Evolutionary conservation across 495 filamentous ascomycete genomes (phyloP), one percentile per base, ranked within the genome.

Genomic region (Neurospora sp.): DNA sequence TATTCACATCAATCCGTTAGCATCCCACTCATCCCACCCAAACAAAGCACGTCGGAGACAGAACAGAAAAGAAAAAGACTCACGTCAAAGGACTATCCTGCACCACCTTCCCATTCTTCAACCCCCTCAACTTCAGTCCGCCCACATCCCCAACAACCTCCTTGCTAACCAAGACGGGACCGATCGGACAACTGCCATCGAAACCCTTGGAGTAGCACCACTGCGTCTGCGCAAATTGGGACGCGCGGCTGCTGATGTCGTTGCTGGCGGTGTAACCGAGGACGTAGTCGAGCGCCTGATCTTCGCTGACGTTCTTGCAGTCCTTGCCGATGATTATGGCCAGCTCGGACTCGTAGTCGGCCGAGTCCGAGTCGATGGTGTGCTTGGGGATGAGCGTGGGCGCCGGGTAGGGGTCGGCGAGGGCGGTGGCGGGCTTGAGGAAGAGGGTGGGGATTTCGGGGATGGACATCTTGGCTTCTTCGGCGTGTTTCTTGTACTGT

Each of bases 81-180:
- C 79, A 87, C 83, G 85, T 85, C 72, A 86, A 73, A 37, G 80
- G 79, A 72, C 85, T 87, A 38, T 86, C 78, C 75, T 87, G 85
- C 76, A 85, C 71, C 20, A 83, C 81, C 74, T 81, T 81, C 4
- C 85, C 84, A 75, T 87, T 85, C 78, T 85, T 82, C 61, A 84
- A 65, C 8, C 84, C 83, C 71, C 81, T 76, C 73, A 86, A 59
- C 31, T 76, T 70, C 27, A 86, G 73, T 70, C 72, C 75, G 18
- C 77, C 75, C 8, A 81, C 80, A 68, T 86, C 82, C 22, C 53
- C 27, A 47, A 90, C 75, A 16, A 84, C 76, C n/a, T 82, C 79
- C 41, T 84, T 83, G 2, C 84, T 86, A 39, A 88, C 88, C n/a
- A 90, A 74, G 3, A 83, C 82, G 7, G 88, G 88, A 16, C 88